Percentiles rank a stretch among this genome's conserved stretches.
Conservation (phyloP, 805 yeast genomes). For the Teunomyces aglyptinius region DNA sequence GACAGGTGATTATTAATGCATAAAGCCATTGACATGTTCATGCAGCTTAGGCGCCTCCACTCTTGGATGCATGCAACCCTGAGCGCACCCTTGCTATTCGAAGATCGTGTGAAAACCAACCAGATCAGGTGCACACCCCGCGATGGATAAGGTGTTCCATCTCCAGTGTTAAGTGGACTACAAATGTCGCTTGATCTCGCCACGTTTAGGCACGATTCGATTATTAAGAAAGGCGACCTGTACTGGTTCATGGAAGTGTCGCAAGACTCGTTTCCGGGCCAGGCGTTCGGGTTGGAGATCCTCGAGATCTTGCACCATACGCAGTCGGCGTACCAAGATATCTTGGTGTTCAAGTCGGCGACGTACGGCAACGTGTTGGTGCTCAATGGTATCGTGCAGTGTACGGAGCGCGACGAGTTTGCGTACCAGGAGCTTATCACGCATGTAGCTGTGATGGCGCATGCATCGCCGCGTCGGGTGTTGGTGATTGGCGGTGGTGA, state of each 20-base stretch:
- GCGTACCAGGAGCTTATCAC: slow-evolving; percentile 92
- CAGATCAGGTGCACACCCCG: neutral
- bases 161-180: too few relatives aligned
- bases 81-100: neutral
- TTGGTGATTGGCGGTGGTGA: slow-evolving; percentile 95
- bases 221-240: slow-evolving; percentile 23
- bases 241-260: slow-evolving; percentile 79
- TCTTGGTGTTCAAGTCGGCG: slow-evolving; percentile 70
- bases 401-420: slow-evolving; percentile 89
- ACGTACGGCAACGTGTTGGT: slow-evolving; percentile 86
- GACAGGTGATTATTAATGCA: neutral
- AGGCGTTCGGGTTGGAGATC: slow-evolving; percentile 68
- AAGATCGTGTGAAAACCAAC: neutral
- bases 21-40: too few relatives aligned
- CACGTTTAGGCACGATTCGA: slow-evolving; percentile 27
- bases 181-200: slow-evolving; percentile 11
- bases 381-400: slow-evolving; percentile 86
- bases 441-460: slow-evolving; percentile 78
- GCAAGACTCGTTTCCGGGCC: slow-evolving; percentile 81
- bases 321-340: slow-evolving; percentile 75
- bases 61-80: too few relatives aligned
- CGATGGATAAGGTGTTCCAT: neutral
- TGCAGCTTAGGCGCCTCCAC: too few relatives aligned
- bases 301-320: slow-evolving; percentile 63
- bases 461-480: slow-evolving; percentile 69